Percentiles rank a stretch among this genome's conserved stretches.
phyloP scores from a whole-genome alignment of 164 flowering plant species.

The Annona cherimola region DNA sequence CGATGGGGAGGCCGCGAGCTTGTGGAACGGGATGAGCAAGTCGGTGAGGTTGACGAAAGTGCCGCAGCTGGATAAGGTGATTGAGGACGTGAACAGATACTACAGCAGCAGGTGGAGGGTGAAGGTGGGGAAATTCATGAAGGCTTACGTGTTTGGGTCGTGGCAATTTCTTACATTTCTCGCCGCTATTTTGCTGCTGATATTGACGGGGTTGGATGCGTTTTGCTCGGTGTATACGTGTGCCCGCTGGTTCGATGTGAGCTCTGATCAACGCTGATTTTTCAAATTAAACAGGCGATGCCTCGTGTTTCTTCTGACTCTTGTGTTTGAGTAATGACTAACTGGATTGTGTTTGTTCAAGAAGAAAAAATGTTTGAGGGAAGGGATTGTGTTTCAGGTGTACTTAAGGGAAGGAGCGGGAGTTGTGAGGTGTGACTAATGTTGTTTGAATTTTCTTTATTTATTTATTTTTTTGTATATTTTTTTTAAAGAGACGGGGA shows the following conservation, averaged over 20 bases:
- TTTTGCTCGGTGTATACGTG: slow-evolving; percentile 17
- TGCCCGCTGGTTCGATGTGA: slow-evolving; percentile 2
- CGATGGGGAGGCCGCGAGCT: slow-evolving; percentile 13
- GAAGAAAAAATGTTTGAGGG: no score
- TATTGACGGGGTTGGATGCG: slow-evolving; percentile 11
- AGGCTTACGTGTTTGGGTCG: slow-evolving; percentile 15
- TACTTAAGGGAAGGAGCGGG: no score
- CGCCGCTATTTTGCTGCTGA: slow-evolving; percentile 9
- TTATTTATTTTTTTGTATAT: no score
- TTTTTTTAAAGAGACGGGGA: no score
- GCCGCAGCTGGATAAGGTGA: slow-evolving; percentile 9
- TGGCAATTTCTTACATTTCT: slow-evolving; percentile 17
- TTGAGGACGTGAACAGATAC: slow-evolving; percentile 19
- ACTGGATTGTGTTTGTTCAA: no score
- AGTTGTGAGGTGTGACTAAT: no score
- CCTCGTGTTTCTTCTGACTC: no score
- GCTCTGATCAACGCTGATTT: no score
- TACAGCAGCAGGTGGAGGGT: slow-evolving; percentile 15
- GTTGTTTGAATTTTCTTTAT: no score
- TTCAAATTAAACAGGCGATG: no score
- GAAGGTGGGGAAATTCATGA: slow-evolving; percentile 7
- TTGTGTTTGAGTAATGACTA: no score
- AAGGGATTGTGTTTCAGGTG: no score
- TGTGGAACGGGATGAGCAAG: slow-evolving; percentile 20
- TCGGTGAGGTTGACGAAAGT: slow-evolving; percentile 14